Conservation (phyloP, 2,329 filamentous ascomycete genomes). For the Thielaviopsis populi region DNA sequence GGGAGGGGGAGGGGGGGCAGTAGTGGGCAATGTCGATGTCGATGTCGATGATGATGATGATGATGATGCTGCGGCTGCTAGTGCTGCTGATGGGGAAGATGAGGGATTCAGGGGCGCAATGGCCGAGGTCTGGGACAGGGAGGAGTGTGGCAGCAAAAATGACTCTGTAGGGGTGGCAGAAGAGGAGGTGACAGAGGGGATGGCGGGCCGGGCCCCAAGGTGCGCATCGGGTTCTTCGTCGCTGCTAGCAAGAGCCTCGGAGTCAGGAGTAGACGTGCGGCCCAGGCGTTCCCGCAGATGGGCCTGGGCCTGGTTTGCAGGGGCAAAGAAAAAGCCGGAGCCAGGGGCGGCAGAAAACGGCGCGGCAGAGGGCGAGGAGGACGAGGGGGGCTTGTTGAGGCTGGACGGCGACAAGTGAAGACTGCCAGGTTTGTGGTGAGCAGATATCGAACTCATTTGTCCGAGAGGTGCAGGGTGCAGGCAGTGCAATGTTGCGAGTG, state of each 20-base stretch:
- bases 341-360: conserved; percentile 5
- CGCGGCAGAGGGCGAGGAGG: background rate
- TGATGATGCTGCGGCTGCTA: background rate
- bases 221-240: conserved; percentile 72
- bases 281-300: conserved; percentile 55
- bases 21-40: background rate
- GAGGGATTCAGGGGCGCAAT: conserved; percentile 2
- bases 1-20: background rate
- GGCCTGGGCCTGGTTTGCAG: conserved; percentile 39
- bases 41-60: background rate
- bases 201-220: background rate
- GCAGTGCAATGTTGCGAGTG: background rate
- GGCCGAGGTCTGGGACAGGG: background rate
- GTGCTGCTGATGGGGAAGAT: background rate
- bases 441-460: conserved; percentile 14
- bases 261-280: conserved; percentile 80
- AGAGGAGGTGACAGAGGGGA: background rate
- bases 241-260: conserved; percentile 81
- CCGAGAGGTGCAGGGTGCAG: background rate
- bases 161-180: background rate
- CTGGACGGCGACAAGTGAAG: conserved; percentile 6
- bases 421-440: conserved; percentile 8
- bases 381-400: conserved; percentile 6
- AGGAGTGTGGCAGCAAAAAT: background rate
- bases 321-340: conserved; percentile 10